Base-by-base conservation (phyloP, 78 protist genomes). In the Dictyostelium discoideum region DNA sequence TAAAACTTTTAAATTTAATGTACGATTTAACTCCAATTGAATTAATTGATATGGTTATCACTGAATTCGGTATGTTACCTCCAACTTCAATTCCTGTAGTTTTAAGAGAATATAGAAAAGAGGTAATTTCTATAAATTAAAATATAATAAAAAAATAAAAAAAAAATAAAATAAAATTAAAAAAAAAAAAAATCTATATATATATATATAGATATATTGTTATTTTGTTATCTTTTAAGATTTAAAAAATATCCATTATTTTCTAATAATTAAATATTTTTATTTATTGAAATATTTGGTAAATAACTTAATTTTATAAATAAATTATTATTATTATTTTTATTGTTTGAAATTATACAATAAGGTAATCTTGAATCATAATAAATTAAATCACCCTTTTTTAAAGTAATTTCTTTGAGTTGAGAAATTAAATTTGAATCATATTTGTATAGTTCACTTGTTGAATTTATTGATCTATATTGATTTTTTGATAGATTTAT, bases 21-120 rank as follows among this genome's bases (percentile, higher is more conserved):
- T 99, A 98, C 84, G 99, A 99, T 82, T 96, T 98, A 57, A 98
- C 99, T 22, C 99, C 99, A n/a, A 95, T 92, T 6, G 98, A 99
- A 57, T 97, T 89, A 50, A 82, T 99, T 22, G 88, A 93, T 24
- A 48, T 98, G 85, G 98, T 99, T 40, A 94, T 99, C 73, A 97
- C 99, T 20, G 99, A 98, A 92, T 93, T 97, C 76, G 99, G 99
- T 16, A 20, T 96, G 89, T 87, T 98, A 14, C 99, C 99, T 14
- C 98, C 99, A 26, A 98, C 99, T 6, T 98, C 99, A 1, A 98
- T 99, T 24, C 99, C 99, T 11, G 99, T 98, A 24, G 85, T 99
- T 44, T 63, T 99, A 50, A 96, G 99, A 40, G 99, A 99, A 92
- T 98, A 82, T 72, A 90, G 95, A 83, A 82, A 79, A 48, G 95